A percentile compares a stretch with the other conserved stretches of the same genome.
Conservation (phyloP, 805 yeast genomes). For the Saturnispora bothae region DNA sequence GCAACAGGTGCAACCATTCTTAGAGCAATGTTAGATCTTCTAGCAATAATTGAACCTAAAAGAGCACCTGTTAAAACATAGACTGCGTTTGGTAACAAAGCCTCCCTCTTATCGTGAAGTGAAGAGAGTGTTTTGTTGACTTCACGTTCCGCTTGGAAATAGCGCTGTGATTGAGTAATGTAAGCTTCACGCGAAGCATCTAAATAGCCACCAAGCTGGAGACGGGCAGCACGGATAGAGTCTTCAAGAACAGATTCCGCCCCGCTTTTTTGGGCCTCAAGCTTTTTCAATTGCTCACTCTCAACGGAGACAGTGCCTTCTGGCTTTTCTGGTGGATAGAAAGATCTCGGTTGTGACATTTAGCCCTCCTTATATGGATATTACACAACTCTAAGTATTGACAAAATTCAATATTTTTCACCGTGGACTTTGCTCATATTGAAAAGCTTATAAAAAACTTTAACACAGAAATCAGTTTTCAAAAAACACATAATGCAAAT, state of each 20-base stretch:
- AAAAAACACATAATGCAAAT: no score
- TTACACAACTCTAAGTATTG: no score
- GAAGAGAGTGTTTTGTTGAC: conserved; percentile 53
- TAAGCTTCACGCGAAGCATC: conserved; percentile 29
- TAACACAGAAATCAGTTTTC: no score
- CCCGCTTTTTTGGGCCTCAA: conserved; percentile 7
- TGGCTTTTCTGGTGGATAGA: conserved; percentile 17
- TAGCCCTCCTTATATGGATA: no score
- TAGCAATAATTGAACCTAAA: conserved; percentile 63
- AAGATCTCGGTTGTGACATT: no score
- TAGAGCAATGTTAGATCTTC: conserved; percentile 49
- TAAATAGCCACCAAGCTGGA: conserved; percentile 27
- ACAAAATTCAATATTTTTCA: no score
- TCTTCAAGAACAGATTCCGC: conserved; percentile 32
- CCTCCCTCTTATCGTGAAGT: conserved; percentile 57
- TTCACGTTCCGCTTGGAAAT: conserved; percentile 49
- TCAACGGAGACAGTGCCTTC: conserved; percentile 15
- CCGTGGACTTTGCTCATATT: no score
- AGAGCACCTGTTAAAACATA: conserved; percentile 61
- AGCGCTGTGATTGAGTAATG: conserved; percentile 38
- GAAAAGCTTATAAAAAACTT: no score
- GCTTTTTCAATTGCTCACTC: conserved; percentile 18
- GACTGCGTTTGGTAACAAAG: conserved; percentile 57
- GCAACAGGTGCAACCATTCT: conserved; percentile 47
- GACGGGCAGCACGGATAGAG: conserved; percentile 39